These are phyloP conservation scores for Mucor plumbeus DNA, from an alignment of 371 early-diverging fungal species.

Conservation along the genomic window DNA sequence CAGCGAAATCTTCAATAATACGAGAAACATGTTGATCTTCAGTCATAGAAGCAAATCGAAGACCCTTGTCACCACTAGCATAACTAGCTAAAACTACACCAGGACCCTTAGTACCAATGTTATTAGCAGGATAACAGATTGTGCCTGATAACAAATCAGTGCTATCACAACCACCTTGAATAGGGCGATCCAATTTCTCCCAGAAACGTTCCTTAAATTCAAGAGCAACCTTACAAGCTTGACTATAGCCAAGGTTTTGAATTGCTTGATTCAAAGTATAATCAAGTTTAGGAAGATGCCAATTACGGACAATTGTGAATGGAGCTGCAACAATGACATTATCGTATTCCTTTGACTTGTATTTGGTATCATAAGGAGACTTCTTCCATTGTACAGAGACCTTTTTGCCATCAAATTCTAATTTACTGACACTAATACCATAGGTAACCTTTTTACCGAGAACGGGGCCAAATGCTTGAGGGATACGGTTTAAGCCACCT, in stretches of 20 bases:
- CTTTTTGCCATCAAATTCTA: constrained; percentile 30
- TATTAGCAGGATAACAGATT: constrained; percentile 39
- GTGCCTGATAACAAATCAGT: constrained; percentile 32
- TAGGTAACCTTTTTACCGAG: constrained; percentile 37
- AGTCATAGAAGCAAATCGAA: constrained; percentile 37
- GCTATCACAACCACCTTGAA: constrained; percentile 37
- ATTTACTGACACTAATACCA: constrained; percentile 24
- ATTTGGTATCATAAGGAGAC: constrained; percentile 25
- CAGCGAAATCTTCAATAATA: constrained; percentile 35
- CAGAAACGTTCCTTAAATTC: constrained; percentile 43
- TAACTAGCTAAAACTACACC: constrained; percentile 44
- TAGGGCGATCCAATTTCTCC: constrained; percentile 39
- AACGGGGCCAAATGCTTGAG: constrained; percentile 36
- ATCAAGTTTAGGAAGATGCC: constrained; percentile 44
- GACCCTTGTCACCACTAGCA: constrained; percentile 30
- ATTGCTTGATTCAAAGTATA: constrained; percentile 33
- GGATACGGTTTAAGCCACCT: constrained; percentile 38
- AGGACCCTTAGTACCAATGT: constrained; percentile 32
- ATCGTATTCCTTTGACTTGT: constrained; percentile 32
- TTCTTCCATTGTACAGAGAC: constrained; percentile 41
- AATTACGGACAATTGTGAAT: constrained; percentile 37
- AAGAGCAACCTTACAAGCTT: constrained; percentile 37
- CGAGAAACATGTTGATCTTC: constrained; percentile 40
- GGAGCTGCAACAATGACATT: constrained; percentile 42
- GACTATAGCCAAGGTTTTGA: constrained; percentile 28